Percentiles rank a stretch among this genome's conserved stretches.
These are phyloP conservation scores for Starmerella bombi DNA, from an alignment of 805 yeast genomes.

Conservation along the genomic window DNA sequence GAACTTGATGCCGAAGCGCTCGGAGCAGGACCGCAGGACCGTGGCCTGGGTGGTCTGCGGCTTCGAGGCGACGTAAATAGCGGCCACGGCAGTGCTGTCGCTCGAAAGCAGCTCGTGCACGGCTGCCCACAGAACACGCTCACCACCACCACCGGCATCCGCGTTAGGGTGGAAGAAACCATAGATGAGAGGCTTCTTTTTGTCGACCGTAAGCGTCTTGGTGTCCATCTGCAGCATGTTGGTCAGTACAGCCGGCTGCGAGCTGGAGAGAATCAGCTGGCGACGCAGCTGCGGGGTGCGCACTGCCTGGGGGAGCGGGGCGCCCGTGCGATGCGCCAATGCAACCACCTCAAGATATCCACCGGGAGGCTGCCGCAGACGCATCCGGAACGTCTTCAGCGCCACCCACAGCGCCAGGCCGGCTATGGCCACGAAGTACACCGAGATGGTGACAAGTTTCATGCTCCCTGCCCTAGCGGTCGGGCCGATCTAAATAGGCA, in stretches of 20 bases:
- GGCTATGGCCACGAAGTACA: neutral
- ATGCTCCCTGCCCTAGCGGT: neutral
- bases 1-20: conserved; percentile 43
- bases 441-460: neutral
- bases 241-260: conserved; percentile 24
- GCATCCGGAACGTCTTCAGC: conserved; percentile 12
- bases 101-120: conserved; percentile 51
- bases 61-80: conserved; percentile 56
- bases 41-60: conserved; percentile 31
- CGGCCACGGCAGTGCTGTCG: conserved; percentile 38
- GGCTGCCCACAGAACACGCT: conserved; percentile 91
- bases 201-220: conserved; percentile 5
- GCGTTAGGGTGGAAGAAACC: conserved; percentile 96
- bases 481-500: neutral
- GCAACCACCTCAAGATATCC: conserved; percentile 17
- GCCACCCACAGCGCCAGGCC: conserved; percentile 11
- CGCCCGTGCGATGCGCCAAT: conserved; percentile 12
- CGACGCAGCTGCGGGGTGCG: conserved; percentile 29
- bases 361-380: conserved; percentile 18
- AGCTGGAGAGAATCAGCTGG: conserved; percentile 28
- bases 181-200: conserved; percentile 31
- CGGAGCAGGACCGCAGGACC: conserved; percentile 32
- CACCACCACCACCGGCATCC: conserved; percentile 97
- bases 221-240: conserved; percentile 14
- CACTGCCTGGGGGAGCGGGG: conserved; percentile 19